A percentile compares a stretch with the other conserved stretches of the same genome.
These are phyloP conservation scores for Aspergillus phoenicis DNA, from an alignment of 2,329 filamentous ascomycete genomes.

Conservation along the genomic window DNA sequence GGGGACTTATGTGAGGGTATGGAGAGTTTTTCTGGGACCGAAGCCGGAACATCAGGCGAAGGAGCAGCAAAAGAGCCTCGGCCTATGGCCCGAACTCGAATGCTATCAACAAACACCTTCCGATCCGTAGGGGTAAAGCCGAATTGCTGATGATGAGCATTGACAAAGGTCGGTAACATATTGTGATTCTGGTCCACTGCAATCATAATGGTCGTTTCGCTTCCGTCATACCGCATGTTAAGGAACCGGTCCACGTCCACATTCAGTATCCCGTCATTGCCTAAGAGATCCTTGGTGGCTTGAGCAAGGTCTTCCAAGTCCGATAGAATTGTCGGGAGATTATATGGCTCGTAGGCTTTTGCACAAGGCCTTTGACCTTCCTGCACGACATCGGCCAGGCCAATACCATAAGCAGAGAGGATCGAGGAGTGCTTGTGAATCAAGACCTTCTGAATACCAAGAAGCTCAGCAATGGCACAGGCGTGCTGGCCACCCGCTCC, in stretches of 20 bases:
- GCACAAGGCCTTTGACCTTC: constrained; percentile 55
- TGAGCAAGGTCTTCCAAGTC: neutral
- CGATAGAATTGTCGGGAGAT: neutral
- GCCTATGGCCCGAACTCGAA: constrained; percentile 38
- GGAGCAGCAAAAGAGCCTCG: neutral
- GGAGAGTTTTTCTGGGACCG: neutral
- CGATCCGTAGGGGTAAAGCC: constrained; percentile 39
- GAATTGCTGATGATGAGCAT: constrained; percentile 47
- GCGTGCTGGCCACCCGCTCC: constrained; percentile 90
- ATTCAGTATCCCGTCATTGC: constrained; percentile 38
- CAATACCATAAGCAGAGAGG: constrained; percentile 89
- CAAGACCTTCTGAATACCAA: constrained; percentile 80
- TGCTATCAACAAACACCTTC: constrained; percentile 44
- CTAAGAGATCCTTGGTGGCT: constrained; percentile 24
- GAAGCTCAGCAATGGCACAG: constrained; percentile 80
- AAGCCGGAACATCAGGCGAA: neutral
- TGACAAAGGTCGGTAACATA: constrained; percentile 41
- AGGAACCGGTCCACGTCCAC: constrained; percentile 29
- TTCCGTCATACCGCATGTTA: constrained; percentile 49
- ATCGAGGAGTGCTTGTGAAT: constrained; percentile 87
- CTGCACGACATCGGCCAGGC: constrained; percentile 83
- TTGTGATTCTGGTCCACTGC: constrained; percentile 38
- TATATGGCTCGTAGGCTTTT: constrained; percentile 26
- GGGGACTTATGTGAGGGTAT: too few relatives aligned
- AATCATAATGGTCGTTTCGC: constrained; percentile 49